Base-by-base conservation (phyloP, 1,139 yeast genomes). In the Nakaseomyces uthaithaninus region DNA sequence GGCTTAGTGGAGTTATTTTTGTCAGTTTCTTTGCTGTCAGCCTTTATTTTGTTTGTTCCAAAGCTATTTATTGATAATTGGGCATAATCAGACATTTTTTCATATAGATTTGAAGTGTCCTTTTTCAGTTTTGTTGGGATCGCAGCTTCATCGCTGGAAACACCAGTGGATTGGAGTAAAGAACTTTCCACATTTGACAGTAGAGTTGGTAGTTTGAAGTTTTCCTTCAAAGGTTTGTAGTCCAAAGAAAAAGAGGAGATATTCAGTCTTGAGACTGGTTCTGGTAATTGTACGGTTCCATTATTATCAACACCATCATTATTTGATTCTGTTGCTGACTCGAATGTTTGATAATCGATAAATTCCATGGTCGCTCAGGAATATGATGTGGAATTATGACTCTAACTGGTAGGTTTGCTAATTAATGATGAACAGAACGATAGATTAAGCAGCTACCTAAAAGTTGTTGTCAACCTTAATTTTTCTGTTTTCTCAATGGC, bases 311-410 rank as follows among this genome's bases (percentile, higher is more conserved):
- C 9, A 4, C 43, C 46, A 8, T 36, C 38, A 7, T 36, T 35
- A 9, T 43, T 27, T 7, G 45, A 35, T 22, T 52, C 52, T 14
- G 41, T 44, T 3, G 45, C 48, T 7, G 53, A 6, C 20, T 31
- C 45, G 35, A 48, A 54, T 4, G 58, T 46, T 24, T 56, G 59
- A 23, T 50, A 57, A 34, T 57, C 60, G 12, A 58, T 42, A 27
- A 55, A 58, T 37, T 58, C 63, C 63, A 58, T 58, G 20, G n/a
- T n/a, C n/a, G n/a, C n/a, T n/a, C n/a, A n/a, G n/a, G n/a, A n/a
- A n/a, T n/a, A n/a, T n/a, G n/a, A n/a, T n/a, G n/a, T n/a, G n/a
- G n/a, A n/a, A n/a, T n/a, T n/a, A n/a, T n/a, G n/a, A n/a, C n/a
- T n/a, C n/a, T n/a, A n/a, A n/a, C n/a, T n/a, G n/a, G n/a, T n/a